Evolutionary conservation across 805 yeast genomes (phyloP).

Genomic region (Wickerhamiella dianesei): DNA sequence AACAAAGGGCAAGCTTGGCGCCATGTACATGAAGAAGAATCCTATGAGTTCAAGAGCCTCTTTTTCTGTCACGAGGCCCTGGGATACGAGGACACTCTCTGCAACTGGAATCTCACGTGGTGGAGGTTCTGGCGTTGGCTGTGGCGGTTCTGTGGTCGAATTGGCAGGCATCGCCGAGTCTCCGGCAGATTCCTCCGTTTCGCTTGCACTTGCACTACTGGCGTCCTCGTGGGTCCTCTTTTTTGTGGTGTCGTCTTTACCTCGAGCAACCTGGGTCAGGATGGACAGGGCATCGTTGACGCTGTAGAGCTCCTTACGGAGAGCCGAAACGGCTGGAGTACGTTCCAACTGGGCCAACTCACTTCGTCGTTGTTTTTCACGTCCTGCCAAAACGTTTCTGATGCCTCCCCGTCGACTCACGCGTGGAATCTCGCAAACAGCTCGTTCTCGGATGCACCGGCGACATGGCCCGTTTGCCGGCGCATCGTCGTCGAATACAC

Average conservation of each 20-base stretch:
- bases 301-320: slow-evolving; percentile 22
- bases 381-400: slow-evolving; percentile 27
- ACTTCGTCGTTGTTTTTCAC: slow-evolving; percentile 13
- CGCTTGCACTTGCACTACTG: neutral
- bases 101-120: neutral
- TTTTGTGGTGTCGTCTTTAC: neutral
- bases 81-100: slow-evolving; percentile 4
- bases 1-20: slow-evolving; percentile 6
- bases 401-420: slow-evolving; percentile 39
- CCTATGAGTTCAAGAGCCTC: slow-evolving; percentile 5
- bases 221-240: neutral
- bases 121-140: neutral
- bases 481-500: slow-evolving; percentile 68
- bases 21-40: slow-evolving; percentile 7
- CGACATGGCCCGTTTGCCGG: slow-evolving; percentile 76
- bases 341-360: slow-evolving; percentile 1
- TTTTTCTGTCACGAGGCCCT: slow-evolving; percentile 5
- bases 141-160: no score
- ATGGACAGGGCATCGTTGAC: slow-evolving; percentile 29
- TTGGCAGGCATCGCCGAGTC: no score
- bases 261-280: slow-evolving; percentile 9
- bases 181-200: neutral
- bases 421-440: slow-evolving; percentile 62
- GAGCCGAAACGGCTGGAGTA: slow-evolving; percentile 4
- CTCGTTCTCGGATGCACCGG: slow-evolving; percentile 69